A percentile compares a stretch with the other conserved stretches of the same genome.
Conservation (phyloP, 2,329 filamentous ascomycete genomes). For the Alternaria sp. region DNA sequence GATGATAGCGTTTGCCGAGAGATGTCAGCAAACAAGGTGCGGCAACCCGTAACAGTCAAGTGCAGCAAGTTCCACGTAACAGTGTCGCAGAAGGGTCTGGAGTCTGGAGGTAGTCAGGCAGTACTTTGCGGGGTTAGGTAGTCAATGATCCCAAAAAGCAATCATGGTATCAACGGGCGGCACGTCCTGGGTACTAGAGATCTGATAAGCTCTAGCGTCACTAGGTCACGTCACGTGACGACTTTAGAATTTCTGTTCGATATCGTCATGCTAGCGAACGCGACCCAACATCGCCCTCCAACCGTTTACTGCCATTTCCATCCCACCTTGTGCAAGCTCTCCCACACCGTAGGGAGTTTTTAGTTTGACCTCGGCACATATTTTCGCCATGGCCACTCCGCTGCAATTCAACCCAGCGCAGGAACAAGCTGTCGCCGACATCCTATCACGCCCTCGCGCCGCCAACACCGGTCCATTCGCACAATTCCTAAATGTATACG, state of each 20-base stretch:
- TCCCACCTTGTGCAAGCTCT: constrained; percentile 21
- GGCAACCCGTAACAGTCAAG: constrained; percentile 16
- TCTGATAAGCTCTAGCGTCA: constrained; percentile 14
- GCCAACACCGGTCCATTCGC: constrained; percentile 73
- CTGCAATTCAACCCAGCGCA: constrained; percentile 44
- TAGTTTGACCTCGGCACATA: constrained; percentile 1
- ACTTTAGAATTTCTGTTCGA: constrained; percentile 38
- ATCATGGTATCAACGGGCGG: constrained; percentile 11
- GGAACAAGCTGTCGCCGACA: constrained; percentile 56
- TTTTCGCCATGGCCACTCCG: constrained; percentile 32
- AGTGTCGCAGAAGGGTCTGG: constrained; percentile 20
- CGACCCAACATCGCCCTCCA: constrained; percentile 19
- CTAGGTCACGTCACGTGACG: constrained; percentile 35
- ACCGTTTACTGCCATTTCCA: constrained; percentile 23
- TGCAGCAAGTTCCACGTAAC: constrained; percentile 8
- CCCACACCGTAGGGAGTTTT: constrained; percentile 10
- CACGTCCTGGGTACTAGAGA: neutral
- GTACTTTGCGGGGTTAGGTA: constrained; percentile 9
- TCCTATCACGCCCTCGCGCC: constrained; percentile 63
- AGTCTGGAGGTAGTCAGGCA: constrained; percentile 8
- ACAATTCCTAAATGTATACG: constrained; percentile 77
- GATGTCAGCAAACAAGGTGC: constrained; percentile 27
- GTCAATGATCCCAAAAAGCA: constrained; percentile 19
- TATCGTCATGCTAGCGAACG: constrained; percentile 29
- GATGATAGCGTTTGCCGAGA: constrained; percentile 28